phyloP scores from a whole-genome alignment of 306 rosid genomes.

The Dryas alaskensis region DNA sequence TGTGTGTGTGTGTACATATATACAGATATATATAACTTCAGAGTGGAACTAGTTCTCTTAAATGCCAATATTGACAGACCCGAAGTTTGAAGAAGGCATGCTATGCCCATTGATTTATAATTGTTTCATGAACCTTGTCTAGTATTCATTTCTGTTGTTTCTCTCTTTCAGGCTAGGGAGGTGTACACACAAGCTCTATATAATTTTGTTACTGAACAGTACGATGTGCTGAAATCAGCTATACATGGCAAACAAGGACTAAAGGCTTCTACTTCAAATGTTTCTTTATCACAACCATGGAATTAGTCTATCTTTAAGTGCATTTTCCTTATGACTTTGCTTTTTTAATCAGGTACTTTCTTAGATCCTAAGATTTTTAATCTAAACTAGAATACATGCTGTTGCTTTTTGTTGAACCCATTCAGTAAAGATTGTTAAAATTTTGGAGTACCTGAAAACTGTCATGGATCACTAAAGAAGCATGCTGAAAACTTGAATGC shows the following conservation, averaged over 20 bases:
- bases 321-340: not conserved
- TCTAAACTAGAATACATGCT: not conserved
- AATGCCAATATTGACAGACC: too few species aligned
- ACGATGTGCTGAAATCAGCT: constrained; percentile 78
- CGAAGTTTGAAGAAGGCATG: too few species aligned
- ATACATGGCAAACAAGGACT: constrained; percentile 61
- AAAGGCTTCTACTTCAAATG: constrained; percentile 55
- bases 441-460: not conserved
- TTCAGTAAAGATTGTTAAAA: too few species aligned
- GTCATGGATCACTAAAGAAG: not conserved
- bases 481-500: not conserved
- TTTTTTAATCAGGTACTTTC: constrained; percentile 27
- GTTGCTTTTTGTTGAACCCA: not conserved
- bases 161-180: constrained; percentile 61
- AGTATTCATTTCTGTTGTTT: constrained; percentile 22
- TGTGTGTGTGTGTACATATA: too few species aligned
- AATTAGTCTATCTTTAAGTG: constrained; percentile 38
- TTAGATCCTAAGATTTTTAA: not conserved
- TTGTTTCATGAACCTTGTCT: not conserved
- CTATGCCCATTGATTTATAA: not conserved
- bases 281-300: constrained; percentile 90
- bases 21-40: too few species aligned
- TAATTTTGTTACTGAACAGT: constrained; percentile 61
- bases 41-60: too few species aligned
- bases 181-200: constrained; percentile 60